Evolutionary conservation across 805 yeast genomes (phyloP), one percentile per base, ranked within the genome.

Genomic region (Yamadazyma laniorum): DNA sequence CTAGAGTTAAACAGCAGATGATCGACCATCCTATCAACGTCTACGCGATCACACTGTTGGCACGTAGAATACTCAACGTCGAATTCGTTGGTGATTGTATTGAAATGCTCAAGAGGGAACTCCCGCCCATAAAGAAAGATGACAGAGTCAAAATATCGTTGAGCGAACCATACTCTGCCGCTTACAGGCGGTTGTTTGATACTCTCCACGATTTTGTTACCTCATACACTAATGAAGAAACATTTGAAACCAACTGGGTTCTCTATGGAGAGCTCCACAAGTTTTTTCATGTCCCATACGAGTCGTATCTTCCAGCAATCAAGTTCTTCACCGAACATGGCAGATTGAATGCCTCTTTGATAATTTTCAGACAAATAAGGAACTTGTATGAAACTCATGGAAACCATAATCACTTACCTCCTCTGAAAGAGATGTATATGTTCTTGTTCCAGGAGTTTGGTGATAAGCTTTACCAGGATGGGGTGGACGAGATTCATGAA

Each of bases 391-490:
- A 77, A 53, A 29, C n/a, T 6, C 75, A 74, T 29, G 79, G 78
- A 8, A 41, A 48, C 19, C 53, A 48, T 31, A 41, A 40, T 29
- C 44, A 48, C 37, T 33, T 45, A 16, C 65, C 69, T 9, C 65
- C 69, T 5, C 58, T 52, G 58, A 54, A 59, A 34, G 80, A 77
- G 16, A 75, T 83, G 56, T 86, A 84, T 49, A 56, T 71, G 38
- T 74, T 74, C 46, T 56, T 85, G 17, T 79, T 85, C 53, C 65
- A 72, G 35, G 74, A 74, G 33, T 83, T 83, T 59, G 85, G 88
- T 1, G 67, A 69, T 34, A 62, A 64, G 36, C 59, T 70, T 23
- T 85, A 80, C 47, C 79, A 74, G 40, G 80, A 79, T 6, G 93
- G 91, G 0, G 77, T 84, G 13, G 66, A 66, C 34, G 82, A 80